Evolutionary conservation across 176 grass and related monocot genomes (phyloP), one percentile per base, ranked within the genome.

Genomic region (Puccinellia tenuiflora): DNA sequence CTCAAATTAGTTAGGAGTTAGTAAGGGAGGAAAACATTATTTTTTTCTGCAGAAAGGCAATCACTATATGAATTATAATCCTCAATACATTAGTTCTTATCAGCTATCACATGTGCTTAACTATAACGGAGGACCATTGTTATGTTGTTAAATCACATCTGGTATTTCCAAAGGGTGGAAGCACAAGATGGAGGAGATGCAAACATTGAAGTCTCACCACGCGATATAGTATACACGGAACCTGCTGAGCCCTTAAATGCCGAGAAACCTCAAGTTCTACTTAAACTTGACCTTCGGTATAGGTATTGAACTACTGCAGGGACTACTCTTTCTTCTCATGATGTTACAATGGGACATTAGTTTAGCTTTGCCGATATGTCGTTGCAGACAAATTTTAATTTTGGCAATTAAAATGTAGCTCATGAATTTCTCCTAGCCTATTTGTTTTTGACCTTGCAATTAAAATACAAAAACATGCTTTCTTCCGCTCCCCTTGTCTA

Each of bases 101-200:
- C 46, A 48, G 14, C 46, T 40, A 40, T 14, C 65, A 57, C 26
- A 81, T 29, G 45, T 71, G 38, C 59, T 84, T 67, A 71, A 59
- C 26, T 60, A 7, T 38, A 60, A 48, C 7, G 9, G 28, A 68
- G 35, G 25, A 24, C 9, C 25, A 75, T 8, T 75, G 34, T 31
- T 54, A 75, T 81, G 62, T 86, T 65, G 18, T 79, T 40, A 42
- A 80, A 52, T 80, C 4, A 25, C 25, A 40, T 75, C 20, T 77
- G 21, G 26, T 68, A 57, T 68, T 86, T 79, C 88, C 26, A 14
- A 82, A 97, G 94, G 94, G 94, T 90, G 79, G 94, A 93, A 65
- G 89, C 94, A 75, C 91, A 93, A 84, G 94, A 97, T 86, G 91
- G 91, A 84, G 94, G 89, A 86, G 94, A 97, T 79, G 91, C 94